Percentiles rank a stretch among this genome's conserved stretches.
phyloP scores from a whole-genome alignment of 148 eudicot genomes.

The Diospyros lotus region DNA sequence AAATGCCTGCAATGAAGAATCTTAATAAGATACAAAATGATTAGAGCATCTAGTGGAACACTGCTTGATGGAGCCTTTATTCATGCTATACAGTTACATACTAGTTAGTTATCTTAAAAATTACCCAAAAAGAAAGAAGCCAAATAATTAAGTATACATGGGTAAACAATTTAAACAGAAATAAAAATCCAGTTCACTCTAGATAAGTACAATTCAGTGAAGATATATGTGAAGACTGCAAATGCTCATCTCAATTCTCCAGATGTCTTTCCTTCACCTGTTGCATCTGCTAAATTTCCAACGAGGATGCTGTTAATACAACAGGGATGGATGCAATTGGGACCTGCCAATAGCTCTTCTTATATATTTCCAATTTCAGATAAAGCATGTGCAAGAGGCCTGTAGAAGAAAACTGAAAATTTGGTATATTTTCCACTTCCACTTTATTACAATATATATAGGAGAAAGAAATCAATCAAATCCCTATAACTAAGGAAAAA shows the following conservation, averaged over 20 bases:
- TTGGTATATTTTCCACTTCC: too few relatives aligned
- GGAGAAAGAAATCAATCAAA: too few relatives aligned
- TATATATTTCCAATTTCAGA: too few relatives aligned
- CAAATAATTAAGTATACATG: not conserved
- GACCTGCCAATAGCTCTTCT: not conserved
- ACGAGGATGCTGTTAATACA: not conserved
- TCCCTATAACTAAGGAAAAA: too few relatives aligned
- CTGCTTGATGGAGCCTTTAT: not conserved
- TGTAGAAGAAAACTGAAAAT: too few relatives aligned
- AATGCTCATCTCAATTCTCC: too few relatives aligned
- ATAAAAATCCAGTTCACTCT: not conserved
- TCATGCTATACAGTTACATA: too few relatives aligned
- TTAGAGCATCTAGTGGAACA: not conserved
- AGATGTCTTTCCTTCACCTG: not conserved
- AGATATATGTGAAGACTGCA: not conserved
- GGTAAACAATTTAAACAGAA: not conserved
- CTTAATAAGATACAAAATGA: not conserved
- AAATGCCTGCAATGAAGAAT: constrained; percentile 41
- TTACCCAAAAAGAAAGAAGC: not conserved
- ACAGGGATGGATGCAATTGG: not conserved
- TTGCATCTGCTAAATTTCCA: not conserved
- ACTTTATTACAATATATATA: too few relatives aligned
- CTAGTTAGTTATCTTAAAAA: not conserved
- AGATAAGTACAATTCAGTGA: not conserved
- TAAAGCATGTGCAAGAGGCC: too few relatives aligned